Evolutionary conservation across 1,284 basidiomycete genomes (phyloP), one percentile per base, ranked within the genome.

Genomic region (Somion occarium): DNA sequence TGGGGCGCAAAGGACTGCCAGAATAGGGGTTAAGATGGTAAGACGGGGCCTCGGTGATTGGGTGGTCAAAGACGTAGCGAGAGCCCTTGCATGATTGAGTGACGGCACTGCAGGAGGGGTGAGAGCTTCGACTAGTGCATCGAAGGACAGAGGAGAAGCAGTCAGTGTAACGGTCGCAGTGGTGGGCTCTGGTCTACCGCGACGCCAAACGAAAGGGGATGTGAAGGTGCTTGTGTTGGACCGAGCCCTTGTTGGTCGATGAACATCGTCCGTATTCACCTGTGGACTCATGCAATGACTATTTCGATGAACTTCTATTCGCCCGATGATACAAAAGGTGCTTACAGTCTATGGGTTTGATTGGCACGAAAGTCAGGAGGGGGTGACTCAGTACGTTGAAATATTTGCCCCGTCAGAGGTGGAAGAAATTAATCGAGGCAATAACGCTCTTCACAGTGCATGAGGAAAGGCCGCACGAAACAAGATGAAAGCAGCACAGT

Each of bases 1-100:
- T 27, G 69, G 54, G 13, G 63, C 58, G 61, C 87, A 90, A 4
- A 90, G 70, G 1, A 74, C 73, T 2, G 71, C 72, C 2, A 88
- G 67, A 50, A 89, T 73, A 15, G 82, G 79, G 51, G 74, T 76
- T 9, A 89, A 66, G 9, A 50, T 43, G 5, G 61, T 54, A 3
- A 66, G 60, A 26, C 59, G 57, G 37, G 63, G 66, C n/a, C 52
- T 58, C 7, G 63, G 61, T 3, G 60, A 51, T 23, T 59, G 53
- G 9, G 50, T 50, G 2, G 57, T 23, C 23, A 70, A 62, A 3
- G 63, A 57, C 19, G 43, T 53, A 11, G 65, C 61, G 11, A 70
- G 56, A 0, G 61, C 59, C 23, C 61, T 59, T 1, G 69, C 69
- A 48, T 63, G 61, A 15, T 38, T 56, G 43, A 68, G 62, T 3